Percentiles rank a stretch among this genome's conserved stretches.
Evolutionary conservation across 1,284 basidiomycete species (phyloP).

Genomic region (Microbotryum violaceum): DNA sequence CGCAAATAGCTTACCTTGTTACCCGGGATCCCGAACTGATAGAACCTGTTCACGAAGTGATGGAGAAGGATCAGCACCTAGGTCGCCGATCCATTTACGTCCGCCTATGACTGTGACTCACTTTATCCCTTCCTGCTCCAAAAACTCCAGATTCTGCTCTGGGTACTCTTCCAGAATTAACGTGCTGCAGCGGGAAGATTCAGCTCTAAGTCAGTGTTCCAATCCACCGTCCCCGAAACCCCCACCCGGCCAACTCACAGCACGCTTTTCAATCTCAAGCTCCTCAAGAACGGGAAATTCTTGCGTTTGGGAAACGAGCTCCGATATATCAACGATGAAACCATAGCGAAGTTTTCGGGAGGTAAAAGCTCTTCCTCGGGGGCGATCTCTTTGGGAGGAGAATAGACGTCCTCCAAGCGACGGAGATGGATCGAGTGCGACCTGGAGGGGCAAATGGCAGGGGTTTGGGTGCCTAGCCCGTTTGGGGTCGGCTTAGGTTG

Average conservation of each 20-base stretch:
- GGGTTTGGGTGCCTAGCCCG: neutral
- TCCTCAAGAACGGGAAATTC: slow-evolving; percentile 50
- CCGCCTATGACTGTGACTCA: slow-evolving; percentile 1
- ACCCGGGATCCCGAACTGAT: slow-evolving; percentile 51
- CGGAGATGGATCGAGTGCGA: neutral
- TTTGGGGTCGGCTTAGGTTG: too few species aligned
- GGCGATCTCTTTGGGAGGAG: slow-evolving; percentile 2
- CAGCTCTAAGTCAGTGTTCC: neutral
- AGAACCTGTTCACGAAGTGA: slow-evolving; percentile 36
- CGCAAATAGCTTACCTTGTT: slow-evolving; percentile 44
- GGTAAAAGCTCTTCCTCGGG: slow-evolving; percentile 35
- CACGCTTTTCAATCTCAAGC: slow-evolving; percentile 49
- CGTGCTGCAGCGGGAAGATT: slow-evolving; percentile 33
- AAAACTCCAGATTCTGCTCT: slow-evolving; percentile 47
- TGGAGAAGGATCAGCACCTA: neutral
- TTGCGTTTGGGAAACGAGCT: slow-evolving; percentile 49
- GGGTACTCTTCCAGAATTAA: slow-evolving; percentile 52
- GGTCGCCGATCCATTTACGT: too few species aligned
- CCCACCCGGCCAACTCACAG: slow-evolving; percentile 39
- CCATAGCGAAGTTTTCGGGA: slow-evolving; percentile 46
- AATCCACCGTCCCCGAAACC: too few species aligned
- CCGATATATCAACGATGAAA: slow-evolving; percentile 47
- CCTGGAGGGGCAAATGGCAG: neutral
- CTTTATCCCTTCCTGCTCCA: slow-evolving; percentile 43
- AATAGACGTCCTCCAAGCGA: slow-evolving; percentile 8